These are phyloP conservation scores for Paramecium tetraurelia DNA, from an alignment of 73 alveolate species.

Conservation along the genomic window DNA sequence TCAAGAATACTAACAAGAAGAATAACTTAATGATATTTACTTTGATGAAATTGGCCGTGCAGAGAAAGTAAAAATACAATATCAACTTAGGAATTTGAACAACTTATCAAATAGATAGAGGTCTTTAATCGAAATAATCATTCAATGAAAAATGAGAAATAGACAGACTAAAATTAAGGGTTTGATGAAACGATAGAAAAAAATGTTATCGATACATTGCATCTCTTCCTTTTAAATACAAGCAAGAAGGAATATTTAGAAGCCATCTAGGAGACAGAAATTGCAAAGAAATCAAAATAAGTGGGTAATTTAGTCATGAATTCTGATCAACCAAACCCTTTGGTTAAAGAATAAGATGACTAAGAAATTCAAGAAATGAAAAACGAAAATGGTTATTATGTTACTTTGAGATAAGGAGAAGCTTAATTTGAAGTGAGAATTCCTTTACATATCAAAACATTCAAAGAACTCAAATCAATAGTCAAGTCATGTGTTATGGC, in stretches of 20 bases:
- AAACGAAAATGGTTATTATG: not conserved
- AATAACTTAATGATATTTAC: not conserved
- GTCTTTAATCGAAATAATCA: not conserved
- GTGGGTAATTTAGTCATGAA: not conserved
- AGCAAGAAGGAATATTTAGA: not conserved
- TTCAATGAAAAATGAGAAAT: not conserved
- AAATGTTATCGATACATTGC: not conserved
- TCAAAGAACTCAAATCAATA: not conserved
- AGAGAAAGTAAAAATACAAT: not conserved
- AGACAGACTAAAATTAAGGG: not conserved
- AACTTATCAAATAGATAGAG: not conserved
- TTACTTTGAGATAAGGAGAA: not conserved
- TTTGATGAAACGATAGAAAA: not conserved
- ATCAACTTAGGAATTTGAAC: not conserved
- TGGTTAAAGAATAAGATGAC: not conserved
- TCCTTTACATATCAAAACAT: not conserved
- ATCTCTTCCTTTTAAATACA: not conserved
- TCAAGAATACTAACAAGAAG: not conserved
- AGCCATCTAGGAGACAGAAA: not conserved
- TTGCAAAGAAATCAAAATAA: not conserved
- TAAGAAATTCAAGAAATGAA: not conserved
- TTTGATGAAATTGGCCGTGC: not conserved
- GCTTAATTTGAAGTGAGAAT: not conserved
- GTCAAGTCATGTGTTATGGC: not conserved
- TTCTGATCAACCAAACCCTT: not conserved